These are phyloP conservation scores for Detonula confervacea DNA, from an alignment of 352 stramenopile species.

Conservation along the genomic window DNA sequence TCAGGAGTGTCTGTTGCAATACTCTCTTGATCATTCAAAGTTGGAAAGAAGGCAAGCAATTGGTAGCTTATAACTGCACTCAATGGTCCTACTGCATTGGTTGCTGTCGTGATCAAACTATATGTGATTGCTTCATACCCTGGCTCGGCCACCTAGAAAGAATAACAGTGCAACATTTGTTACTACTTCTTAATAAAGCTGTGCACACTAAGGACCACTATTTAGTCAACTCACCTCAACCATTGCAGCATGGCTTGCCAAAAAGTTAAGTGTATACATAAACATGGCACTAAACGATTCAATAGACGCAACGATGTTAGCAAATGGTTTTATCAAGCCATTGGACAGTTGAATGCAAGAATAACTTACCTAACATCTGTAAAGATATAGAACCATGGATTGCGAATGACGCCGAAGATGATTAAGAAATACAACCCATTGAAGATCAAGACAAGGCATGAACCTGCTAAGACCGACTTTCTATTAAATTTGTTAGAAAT, in stretches of 20 bases:
- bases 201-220: too few relatives aligned
- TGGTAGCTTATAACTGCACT: constrained; percentile 54
- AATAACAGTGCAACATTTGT: too few relatives aligned
- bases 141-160: constrained; percentile 41
- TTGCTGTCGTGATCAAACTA: constrained; percentile 52
- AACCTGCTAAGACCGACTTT: constrained; percentile 44
- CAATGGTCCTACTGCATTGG: constrained; percentile 47
- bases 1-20: constrained; percentile 52
- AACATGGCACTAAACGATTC: constrained; percentile 35
- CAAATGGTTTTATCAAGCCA: background rate
- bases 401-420: constrained; percentile 43
- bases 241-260: constrained; percentile 40
- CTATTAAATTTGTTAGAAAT: too few relatives aligned
- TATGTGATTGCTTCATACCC: constrained; percentile 58
- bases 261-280: constrained; percentile 59
- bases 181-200: too few relatives aligned
- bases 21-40: constrained; percentile 45
- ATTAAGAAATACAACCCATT: constrained; percentile 57
- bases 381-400: constrained; percentile 58
- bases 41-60: constrained; percentile 53
- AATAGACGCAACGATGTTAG: constrained; percentile 2
- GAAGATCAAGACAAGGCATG: constrained; percentile 36
- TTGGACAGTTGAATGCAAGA: background rate
- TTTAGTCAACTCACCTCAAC: constrained; percentile 39
- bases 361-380: constrained; percentile 41